Percentiles rank a stretch among this genome's conserved stretches.
Evolutionary conservation across 1,284 basidiomycete genomes (phyloP).

Genomic region (Ganoderma sp.): DNA sequence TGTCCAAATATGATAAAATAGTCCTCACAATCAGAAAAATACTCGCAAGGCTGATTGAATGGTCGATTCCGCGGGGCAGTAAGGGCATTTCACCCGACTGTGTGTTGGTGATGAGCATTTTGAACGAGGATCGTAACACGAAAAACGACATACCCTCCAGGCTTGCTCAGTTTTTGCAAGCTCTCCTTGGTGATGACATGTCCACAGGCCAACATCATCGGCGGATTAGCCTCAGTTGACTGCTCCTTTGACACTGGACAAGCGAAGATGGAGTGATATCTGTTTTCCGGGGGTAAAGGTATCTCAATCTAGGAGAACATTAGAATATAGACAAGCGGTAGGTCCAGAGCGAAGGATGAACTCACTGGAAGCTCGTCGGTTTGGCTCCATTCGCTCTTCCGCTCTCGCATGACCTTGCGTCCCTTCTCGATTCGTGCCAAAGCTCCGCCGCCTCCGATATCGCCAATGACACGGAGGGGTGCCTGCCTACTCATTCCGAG

Average conservation of each 20-base stretch:
- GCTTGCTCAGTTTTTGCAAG: conserved; percentile 84
- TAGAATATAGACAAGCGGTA: background rate
- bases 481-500: conserved; percentile 89
- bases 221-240: conserved; percentile 90
- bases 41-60: conserved; percentile 67
- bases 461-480: conserved; percentile 85
- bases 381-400: conserved; percentile 91
- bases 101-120: conserved; percentile 9
- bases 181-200: conserved; percentile 94
- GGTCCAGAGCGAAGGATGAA: conserved; percentile 31
- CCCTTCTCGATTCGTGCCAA: conserved; percentile 92
- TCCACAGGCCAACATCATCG: conserved; percentile 97
- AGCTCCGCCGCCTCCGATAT: conserved; percentile 90
- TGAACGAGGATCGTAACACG: background rate
- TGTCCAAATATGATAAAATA: conserved; percentile 4
- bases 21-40: conserved; percentile 58
- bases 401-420: conserved; percentile 88
- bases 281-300: conserved; percentile 81
- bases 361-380: conserved; percentile 83
- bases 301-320: conserved; percentile 81
- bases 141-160: conserved; percentile 71
- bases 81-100: conserved; percentile 88
- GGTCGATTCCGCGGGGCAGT: conserved; percentile 82
- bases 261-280: conserved; percentile 96
- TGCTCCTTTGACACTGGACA: conserved; percentile 99